Base-by-base conservation (phyloP, 176 grass and related monocot species). In the Tillandsia leiboldiana region DNA sequence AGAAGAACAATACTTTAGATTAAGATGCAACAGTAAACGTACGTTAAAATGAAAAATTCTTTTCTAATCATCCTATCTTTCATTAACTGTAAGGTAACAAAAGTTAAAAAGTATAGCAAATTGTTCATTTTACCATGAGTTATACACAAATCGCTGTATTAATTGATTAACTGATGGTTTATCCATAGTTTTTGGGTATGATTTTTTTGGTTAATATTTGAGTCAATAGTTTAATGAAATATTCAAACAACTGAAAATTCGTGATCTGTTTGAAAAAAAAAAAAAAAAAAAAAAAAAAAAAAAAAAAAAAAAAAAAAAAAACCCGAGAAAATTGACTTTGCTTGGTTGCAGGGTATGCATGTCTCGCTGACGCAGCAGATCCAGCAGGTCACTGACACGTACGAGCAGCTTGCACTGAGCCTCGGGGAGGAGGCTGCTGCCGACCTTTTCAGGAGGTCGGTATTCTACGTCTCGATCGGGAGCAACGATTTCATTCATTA, bases 401-500 rank as follows among this genome's bases (percentile, higher is more conserved):
- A 73, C 5, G 86, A 84, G 82, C 71, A 81, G 64, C 69, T 94
- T 0, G 73, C 81, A 27, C 65, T 89, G 53, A 77, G 74, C 48
- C 86, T 94, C n/a, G 90, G 86, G 78, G 86, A 86, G 64, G 77
- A 53, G 0, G 90, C 83, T 1, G 83, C 78, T 2, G 78, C 70
- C 2, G 70, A 94, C 69, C 54, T 87, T 10, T 83, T 94, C 73
- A 75, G 27, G 64, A 89, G 65, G 65, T 89, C 78, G 3, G 66
- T 89, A 51, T 94, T 94, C 72, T 94, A 89, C 47, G 70, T 89
- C 24, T 89, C 90, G 0, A 89, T 94, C 15, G 86, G 90, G 53
- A 87, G 80, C 68, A 94, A 94, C 14, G 83, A 94, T 66, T 94
- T 89, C 62, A 94, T 89, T 68, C 90, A 94, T 69, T 94, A 87